Evolutionary conservation across 371 early-diverging fungal genomes (phyloP), one percentile per base, ranked within the genome.

Genomic region (Basidiobolus meristosporus): DNA sequence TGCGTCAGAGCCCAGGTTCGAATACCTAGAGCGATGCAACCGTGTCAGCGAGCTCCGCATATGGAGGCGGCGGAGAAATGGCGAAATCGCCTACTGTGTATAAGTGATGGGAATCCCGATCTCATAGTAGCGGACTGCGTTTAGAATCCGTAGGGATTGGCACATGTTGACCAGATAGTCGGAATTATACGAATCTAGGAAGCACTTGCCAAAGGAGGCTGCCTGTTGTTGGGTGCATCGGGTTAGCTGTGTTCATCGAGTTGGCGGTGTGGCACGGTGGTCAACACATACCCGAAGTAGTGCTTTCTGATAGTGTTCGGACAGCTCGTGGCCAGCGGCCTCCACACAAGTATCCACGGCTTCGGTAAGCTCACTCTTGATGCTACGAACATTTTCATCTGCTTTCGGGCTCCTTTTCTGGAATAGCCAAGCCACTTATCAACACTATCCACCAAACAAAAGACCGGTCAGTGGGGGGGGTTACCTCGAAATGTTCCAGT

Each of bases 141-240:
- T 95, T 52, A 93, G 52, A 0, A 95, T 77, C 9, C 95, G 74
- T 17, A 95, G 53, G 5, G 62, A 57, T 41, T 75, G 76, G 41
- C 90, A 87, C 80, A 82, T 82, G 31, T 80, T 73, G 11, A 89
- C 89, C 57, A 95, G 86, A 19, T 65, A 68, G 42, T 81, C 77
- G 0, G 87, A 72, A 43, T 84, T 77, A 47, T 85, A 89, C 9
- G 68, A 59, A 14, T 84, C 78, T 41, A 93, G 42, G 42, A 90
- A 97, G 37, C 78, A 69, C 56, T 92, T 92, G 22, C 98, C 98
- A 61, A 92, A 86, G 0, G 90, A 87, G 0, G 96, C 95, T 0
- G 98, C 91, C 65, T 80, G 48, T 33, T 1, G 2, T 9, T 18
- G 30, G 3, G 18, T 7, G 31, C 6, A 14, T 16, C 1, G 20